These are phyloP conservation scores for Handroanthus guayacan DNA, from an alignment of 257 asterid genomes.

Conservation along the genomic window DNA sequence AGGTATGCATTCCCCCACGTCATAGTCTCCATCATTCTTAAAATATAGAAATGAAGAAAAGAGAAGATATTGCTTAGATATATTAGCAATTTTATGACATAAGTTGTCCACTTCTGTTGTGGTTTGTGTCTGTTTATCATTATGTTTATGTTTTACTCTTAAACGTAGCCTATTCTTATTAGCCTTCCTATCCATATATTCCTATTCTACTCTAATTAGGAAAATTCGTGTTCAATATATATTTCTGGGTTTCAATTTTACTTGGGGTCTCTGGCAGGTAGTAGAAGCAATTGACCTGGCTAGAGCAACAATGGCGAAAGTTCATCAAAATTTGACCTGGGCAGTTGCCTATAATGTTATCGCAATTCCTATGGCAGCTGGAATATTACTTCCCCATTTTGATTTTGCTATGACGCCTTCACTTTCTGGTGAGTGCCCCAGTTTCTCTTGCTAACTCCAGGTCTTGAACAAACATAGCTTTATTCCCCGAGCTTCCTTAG, in stretches of 20 bases:
- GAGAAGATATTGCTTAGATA: background rate
- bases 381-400: slow-evolving; percentile 81
- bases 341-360: slow-evolving; percentile 88
- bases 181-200: background rate
- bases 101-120: background rate
- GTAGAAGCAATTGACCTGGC: slow-evolving; percentile 93
- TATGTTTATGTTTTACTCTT: background rate
- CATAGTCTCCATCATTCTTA: background rate
- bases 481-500: background rate
- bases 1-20: slow-evolving; percentile 51
- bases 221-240: slow-evolving; percentile 6
- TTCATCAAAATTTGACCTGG: slow-evolving; percentile 92
- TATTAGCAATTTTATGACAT: background rate
- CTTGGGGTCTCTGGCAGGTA: slow-evolving; percentile 58
- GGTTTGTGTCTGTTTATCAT: background rate
- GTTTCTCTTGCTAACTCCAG: slow-evolving; percentile 13
- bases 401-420: slow-evolving; percentile 99
- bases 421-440: slow-evolving; percentile 67
- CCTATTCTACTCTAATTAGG: background rate
- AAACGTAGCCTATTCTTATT: background rate
- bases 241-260: slow-evolving; percentile 25
- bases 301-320: slow-evolving; percentile 88
- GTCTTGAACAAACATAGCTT: background rate
- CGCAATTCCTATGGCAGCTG: slow-evolving; percentile 96
- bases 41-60: background rate